These are phyloP conservation scores for Globisporangium sylvaticum DNA, from an alignment of 352 stramenopile genomes.

Conservation along the genomic window DNA sequence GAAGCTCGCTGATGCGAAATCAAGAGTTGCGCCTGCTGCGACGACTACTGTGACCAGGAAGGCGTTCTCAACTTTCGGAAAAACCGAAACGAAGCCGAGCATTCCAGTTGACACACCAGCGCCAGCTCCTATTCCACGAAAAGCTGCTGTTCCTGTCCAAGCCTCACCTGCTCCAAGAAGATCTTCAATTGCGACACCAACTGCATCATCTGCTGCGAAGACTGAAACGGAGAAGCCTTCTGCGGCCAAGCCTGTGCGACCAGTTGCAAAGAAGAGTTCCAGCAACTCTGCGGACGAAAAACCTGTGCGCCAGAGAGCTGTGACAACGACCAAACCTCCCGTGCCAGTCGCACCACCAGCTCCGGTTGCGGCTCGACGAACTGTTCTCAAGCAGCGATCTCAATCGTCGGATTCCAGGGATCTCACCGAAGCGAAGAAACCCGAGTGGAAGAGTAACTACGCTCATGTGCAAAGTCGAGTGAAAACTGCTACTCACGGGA, in stretches of 20 bases:
- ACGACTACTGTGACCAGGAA: neutral
- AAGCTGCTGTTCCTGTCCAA: slow-evolving; percentile 10
- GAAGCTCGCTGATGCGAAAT: slow-evolving; percentile 10
- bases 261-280: neutral
- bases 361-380: neutral
- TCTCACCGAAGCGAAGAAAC: neutral
- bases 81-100: slow-evolving; percentile 1
- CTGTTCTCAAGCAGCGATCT: slow-evolving; percentile 9
- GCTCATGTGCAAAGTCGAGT: slow-evolving; percentile 3
- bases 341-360: neutral
- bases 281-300: neutral
- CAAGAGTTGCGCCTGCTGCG: neutral
- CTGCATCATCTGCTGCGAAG: slow-evolving; percentile 12
- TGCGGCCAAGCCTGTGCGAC: neutral
- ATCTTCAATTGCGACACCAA: slow-evolving; percentile 7
- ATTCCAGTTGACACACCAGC: neutral
- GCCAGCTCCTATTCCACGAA: slow-evolving; percentile 5
- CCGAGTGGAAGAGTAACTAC: slow-evolving; percentile 7
- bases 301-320: slow-evolving; percentile 1
- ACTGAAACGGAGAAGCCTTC: neutral
- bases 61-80: neutral
- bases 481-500: neutral
- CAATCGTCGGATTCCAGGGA: slow-evolving; percentile 16
- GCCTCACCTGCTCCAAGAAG: slow-evolving; percentile 4
- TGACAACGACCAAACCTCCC: neutral